Percentiles rank a stretch among this genome's conserved stretches.
phyloP scores from a whole-genome alignment of 768 basidiomycete genomes.

The Lactarius quietus region DNA sequence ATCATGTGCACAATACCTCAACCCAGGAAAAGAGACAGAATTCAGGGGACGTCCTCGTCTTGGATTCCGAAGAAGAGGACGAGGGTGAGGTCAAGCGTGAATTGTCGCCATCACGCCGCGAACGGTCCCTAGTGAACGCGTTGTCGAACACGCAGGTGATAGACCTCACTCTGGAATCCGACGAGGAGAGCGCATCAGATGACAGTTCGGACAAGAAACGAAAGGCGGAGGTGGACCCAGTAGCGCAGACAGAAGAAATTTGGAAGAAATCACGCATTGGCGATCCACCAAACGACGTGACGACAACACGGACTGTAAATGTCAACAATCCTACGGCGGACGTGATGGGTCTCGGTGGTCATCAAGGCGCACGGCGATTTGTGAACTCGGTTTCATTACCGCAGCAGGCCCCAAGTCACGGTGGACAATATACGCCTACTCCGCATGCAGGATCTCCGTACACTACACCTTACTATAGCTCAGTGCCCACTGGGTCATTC shows the following conservation, averaged over 20 bases:
- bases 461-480: constrained; percentile 16
- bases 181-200: constrained; percentile 53
- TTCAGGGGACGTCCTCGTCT: constrained; percentile 50
- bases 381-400: constrained; percentile 21
- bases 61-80: constrained; percentile 71
- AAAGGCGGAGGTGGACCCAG: constrained; percentile 47
- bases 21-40: constrained; percentile 40
- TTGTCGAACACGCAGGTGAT: constrained; percentile 51
- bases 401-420: constrained; percentile 11
- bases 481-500: constrained; percentile 12
- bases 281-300: constrained; percentile 19
- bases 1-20: not conserved
- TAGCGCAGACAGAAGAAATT: constrained; percentile 58
- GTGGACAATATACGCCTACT: constrained; percentile 9
- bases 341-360: constrained; percentile 16
- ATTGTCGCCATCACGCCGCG: constrained; percentile 58
- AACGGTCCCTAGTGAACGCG: constrained; percentile 14
- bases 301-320: constrained; percentile 20
- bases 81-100: constrained; percentile 75
- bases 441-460: constrained; percentile 9
- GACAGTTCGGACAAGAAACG: constrained; percentile 56
- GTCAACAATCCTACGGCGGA: constrained; percentile 21
- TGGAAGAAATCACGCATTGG: constrained; percentile 67
- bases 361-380: constrained; percentile 23
- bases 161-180: constrained; percentile 79